A percentile compares a stretch with the other conserved stretches of the same genome.
phyloP scores from a whole-genome alignment of 2,329 filamentous ascomycete genomes.

The Knufia petricola region DNA sequence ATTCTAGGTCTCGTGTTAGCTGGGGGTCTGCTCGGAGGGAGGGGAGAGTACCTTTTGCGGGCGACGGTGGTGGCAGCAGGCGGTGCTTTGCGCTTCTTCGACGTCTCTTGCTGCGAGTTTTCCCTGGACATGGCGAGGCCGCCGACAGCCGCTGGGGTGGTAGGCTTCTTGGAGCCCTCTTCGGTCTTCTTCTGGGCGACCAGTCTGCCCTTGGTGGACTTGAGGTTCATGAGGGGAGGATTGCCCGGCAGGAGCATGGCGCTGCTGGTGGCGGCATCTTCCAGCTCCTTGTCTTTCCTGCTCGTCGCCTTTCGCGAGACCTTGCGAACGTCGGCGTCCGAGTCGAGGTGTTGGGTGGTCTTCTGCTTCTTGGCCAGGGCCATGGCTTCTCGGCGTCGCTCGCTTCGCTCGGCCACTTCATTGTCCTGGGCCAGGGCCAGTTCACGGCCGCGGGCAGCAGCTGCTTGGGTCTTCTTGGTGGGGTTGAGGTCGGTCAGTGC shows the following conservation, averaged over 20 bases:
- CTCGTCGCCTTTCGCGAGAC: constrained; percentile 44
- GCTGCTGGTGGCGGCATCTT: constrained; percentile 43
- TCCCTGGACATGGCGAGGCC: constrained; percentile 22
- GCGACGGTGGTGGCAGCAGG: constrained; percentile 20
- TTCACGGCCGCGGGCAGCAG: constrained; percentile 53
- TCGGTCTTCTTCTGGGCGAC: constrained; percentile 30
- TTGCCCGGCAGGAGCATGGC: constrained; percentile 41
- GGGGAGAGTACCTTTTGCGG: constrained; percentile 61
- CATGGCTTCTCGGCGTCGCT: constrained; percentile 72
- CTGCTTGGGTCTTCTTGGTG: constrained; percentile 41
- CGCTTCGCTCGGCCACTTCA: constrained; percentile 74
- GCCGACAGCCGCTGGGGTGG: constrained; percentile 36
- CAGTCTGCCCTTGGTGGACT: constrained; percentile 61
- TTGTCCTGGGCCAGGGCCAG: constrained; percentile 57
- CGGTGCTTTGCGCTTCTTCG: constrained; percentile 26
- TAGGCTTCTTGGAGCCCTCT: constrained; percentile 55
- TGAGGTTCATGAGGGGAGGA: constrained; percentile 38
- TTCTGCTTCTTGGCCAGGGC: constrained; percentile 57
- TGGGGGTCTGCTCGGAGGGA: neutral
- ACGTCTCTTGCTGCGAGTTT: constrained; percentile 22
- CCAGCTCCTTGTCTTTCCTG: constrained; percentile 51
- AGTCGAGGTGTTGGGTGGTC: constrained; percentile 57
- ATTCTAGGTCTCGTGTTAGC: constrained; percentile 11
- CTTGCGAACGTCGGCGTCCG: constrained; percentile 63
- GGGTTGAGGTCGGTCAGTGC: constrained; percentile 81